These are phyloP conservation scores for Macrophomina tecta DNA, from an alignment of 2,329 filamentous ascomycete species.

Conservation along the genomic window DNA sequence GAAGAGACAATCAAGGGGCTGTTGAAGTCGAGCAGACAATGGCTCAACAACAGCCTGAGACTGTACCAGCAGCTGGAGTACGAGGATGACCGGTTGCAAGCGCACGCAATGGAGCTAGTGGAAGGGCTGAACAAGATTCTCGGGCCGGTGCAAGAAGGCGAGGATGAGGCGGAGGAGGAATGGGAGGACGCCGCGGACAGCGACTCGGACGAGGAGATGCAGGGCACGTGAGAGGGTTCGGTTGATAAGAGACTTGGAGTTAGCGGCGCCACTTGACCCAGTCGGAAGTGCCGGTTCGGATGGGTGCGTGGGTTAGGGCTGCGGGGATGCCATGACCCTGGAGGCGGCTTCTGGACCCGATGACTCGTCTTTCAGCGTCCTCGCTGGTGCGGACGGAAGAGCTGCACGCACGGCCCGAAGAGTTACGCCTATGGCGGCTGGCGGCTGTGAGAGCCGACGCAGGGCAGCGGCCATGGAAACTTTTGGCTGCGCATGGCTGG, in stretches of 20 bases:
- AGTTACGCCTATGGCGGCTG: background rate
- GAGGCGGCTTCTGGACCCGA: constrained; percentile 2
- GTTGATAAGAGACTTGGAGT: background rate
- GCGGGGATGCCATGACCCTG: background rate
- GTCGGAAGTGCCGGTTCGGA: background rate
- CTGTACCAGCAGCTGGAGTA: constrained; percentile 83
- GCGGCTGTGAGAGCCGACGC: constrained; percentile 4
- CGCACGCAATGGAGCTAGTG: constrained; percentile 76
- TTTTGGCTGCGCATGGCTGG: background rate
- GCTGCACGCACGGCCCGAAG: constrained; percentile 25
- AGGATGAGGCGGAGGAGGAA: constrained; percentile 50
- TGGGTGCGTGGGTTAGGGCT: background rate
- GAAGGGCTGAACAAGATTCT: constrained; percentile 52
- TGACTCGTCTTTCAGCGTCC: constrained; percentile 24
- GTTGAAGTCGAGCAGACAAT: constrained; percentile 78
- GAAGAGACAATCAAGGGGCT: constrained; percentile 62
- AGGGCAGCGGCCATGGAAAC: constrained; percentile 1
- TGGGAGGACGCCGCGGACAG: constrained; percentile 45
- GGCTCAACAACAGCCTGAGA: constrained; percentile 80
- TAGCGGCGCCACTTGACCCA: background rate
- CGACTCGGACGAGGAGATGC: constrained; percentile 45
- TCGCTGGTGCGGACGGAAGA: constrained; percentile 14
- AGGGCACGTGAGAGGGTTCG: constrained; percentile 40
- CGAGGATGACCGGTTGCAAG: constrained; percentile 78
- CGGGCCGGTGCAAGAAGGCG: constrained; percentile 50